phyloP scores from a whole-genome alignment of 169 alveolate species.

The Cryptosporidium meleagridis region DNA sequence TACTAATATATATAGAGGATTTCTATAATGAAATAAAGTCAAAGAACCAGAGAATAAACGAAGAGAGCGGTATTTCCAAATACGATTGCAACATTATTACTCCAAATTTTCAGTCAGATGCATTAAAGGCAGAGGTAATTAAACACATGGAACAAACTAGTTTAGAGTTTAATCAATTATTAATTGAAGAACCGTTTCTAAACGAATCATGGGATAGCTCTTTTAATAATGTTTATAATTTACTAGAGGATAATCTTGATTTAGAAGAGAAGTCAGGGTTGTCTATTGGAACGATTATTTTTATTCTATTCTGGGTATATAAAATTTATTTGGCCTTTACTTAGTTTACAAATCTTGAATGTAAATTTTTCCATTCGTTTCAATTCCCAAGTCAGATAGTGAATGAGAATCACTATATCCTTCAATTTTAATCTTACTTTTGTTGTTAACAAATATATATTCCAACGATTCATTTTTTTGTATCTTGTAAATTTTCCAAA shows the following conservation, averaged over 20 bases:
- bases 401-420: conserved; percentile 40
- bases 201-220: conserved; percentile 35
- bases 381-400: conserved; percentile 52
- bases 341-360: conserved; percentile 20
- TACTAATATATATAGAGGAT: conserved; percentile 43
- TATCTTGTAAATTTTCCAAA: conserved; percentile 48
- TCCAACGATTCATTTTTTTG: conserved; percentile 18
- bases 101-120: conserved; percentile 44
- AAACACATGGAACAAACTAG: conserved; percentile 30
- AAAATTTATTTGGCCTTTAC: conserved; percentile 17
- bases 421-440: conserved; percentile 9
- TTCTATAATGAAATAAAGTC: not conserved
- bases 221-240: not conserved
- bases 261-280: conserved; percentile 26
- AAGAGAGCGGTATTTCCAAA: not conserved
- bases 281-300: conserved; percentile 34
- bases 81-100: conserved; percentile 11
- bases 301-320: conserved; percentile 50
- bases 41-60: not conserved
- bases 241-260: conserved; percentile 67
- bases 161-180: conserved; percentile 13
- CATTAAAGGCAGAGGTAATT: conserved; percentile 14
- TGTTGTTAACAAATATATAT: conserved; percentile 9
- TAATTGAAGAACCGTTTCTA: conserved; percentile 14
- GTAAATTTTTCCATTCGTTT: conserved; percentile 16